Percentiles rank a stretch among this genome's conserved stretches.
Conservation (phyloP, 305 asterid species). For the Striga hermonthica region DNA sequence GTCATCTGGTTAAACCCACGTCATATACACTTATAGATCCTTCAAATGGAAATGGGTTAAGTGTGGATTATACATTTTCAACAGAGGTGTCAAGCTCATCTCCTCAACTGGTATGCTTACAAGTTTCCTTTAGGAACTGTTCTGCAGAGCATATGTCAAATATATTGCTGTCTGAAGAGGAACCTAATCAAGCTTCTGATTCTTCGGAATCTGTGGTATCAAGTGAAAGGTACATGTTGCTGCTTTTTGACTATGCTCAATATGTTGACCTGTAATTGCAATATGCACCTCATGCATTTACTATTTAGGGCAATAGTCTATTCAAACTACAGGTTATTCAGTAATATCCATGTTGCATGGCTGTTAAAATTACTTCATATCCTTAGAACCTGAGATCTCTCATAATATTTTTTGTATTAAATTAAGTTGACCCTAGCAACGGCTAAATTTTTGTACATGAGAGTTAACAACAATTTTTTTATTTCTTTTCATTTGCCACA, state of each 20-base stretch:
- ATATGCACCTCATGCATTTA: constrained; percentile 1
- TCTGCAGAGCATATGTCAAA: constrained; percentile 67
- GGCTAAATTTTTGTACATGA: neutral
- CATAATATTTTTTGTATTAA: neutral
- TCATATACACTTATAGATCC: constrained; percentile 64
- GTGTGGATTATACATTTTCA: constrained; percentile 63
- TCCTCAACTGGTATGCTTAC: constrained; percentile 57
- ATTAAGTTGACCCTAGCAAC: neutral
- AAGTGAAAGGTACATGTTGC: constrained; percentile 45
- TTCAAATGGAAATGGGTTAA: constrained; percentile 76
- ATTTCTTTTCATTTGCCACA: neutral
- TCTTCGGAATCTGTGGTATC: constrained; percentile 48
- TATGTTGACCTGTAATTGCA: constrained; percentile 20
- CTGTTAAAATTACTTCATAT: too few relatives aligned
- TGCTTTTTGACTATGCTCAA: constrained; percentile 18
- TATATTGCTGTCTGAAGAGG: constrained; percentile 65
- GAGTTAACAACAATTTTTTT: constrained; percentile 12
- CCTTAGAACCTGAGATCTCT: constrained; percentile 16
- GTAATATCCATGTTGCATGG: too few relatives aligned
- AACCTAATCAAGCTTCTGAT: constrained; percentile 43
- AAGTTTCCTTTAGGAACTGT: constrained; percentile 58
- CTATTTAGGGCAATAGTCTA: too few relatives aligned
- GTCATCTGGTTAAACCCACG: constrained; percentile 67
- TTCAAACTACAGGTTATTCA: too few relatives aligned
- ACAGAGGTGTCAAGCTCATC: constrained; percentile 72